Evolutionary conservation across 2,329 filamentous ascomycete species (phyloP), one percentile per base, ranked within the genome.

Genomic region (Diaporthe helianthi): DNA sequence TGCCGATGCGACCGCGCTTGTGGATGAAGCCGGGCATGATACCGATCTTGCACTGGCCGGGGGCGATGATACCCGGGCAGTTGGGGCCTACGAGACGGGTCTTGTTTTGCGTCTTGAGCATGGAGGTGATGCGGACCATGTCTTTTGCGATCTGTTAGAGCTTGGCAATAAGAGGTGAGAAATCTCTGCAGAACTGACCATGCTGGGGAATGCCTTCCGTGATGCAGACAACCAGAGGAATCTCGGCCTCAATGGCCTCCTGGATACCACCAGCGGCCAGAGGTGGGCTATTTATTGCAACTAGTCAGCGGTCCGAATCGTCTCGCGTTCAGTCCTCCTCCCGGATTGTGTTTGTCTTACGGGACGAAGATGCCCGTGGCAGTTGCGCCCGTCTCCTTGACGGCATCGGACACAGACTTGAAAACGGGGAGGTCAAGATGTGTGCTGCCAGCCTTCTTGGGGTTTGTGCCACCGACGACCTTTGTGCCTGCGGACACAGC

Each of bases 1-100:
- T 98, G 79, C 96, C 96, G 80, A 99, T 94, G 82, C 96, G 94
- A 77, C 96, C 96, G 83, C 94, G 93, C 90, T 98, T 98, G 90
- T 99, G 96, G 86, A 99, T 98, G 88, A 98, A 98, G 78, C 96
- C 96, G 74, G 96, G 93, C 96, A 99, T 98, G 86, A 99, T 99
- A 80, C 96, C 96, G 79, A 99, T 98, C 87, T 99, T 99, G 90
- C 96, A 99, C 89, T 97, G 95, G 77, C 95, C 96, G 71, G 89
- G 89, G 67, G 87, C 95, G 83, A 98, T 98, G 84, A 98, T 95
- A 81, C 95, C 96, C 73, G 96, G 96, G 87, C 96, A 99, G 87
- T 98, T 99, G 79, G 95, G 95, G 75, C 95, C 95, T 72, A 98
- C 94, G 78, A 99, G 89, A 80, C 96, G 92, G 75, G 95, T 98